Evolutionary conservation across 2,329 filamentous ascomycete species (phyloP), one percentile per base, ranked within the genome.

Genomic region (Microcyclospora pomicola): DNA sequence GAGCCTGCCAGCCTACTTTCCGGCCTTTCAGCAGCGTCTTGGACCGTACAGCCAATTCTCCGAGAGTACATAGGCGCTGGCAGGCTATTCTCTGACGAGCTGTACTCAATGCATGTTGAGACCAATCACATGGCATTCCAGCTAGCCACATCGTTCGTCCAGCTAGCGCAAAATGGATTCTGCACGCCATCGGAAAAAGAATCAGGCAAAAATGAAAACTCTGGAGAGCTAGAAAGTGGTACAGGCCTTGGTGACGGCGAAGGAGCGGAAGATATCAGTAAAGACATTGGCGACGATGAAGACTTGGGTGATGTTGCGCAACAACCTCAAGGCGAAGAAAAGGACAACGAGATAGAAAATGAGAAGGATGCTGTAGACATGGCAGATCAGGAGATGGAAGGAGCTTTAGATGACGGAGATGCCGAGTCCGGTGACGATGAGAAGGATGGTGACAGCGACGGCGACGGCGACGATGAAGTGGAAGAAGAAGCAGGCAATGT

Each of bases 221-320:
- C 75, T 15, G 83, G 87, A 10, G 82, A 93, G 50, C 68, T 95
- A 24, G 88, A 98, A 60, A 77, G 77, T 29, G 92, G 92, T 12
- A 96, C 87, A 9, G 92, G 91, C 27, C 75, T 98, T 15, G 92
- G 91, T 14, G 91, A 95, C 33, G 92, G 91, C 9, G 83, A 95
- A 59, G 92, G 88, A 13, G 87, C 82, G 4, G 87, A 98, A 56
- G 88, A 98, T 59, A 96, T 98, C 47, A 96, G 87, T 61, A 96
- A 98, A 57, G 91, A 98, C 53, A 81, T 98, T 34, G 77, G 83
- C 45, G 80, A 88, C 12, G 88, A 98, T 43, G 91, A 99, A 58
- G 87, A 98, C 55, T 65, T 98, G 4, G 77, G 82, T 0, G 91
- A 98, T 49, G 68, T 98, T 33, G 88, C 91, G 0, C 84, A 95